These are phyloP conservation scores for Pachysandra terminalis DNA, from an alignment of 164 flowering plant species.

Conservation along the genomic window DNA sequence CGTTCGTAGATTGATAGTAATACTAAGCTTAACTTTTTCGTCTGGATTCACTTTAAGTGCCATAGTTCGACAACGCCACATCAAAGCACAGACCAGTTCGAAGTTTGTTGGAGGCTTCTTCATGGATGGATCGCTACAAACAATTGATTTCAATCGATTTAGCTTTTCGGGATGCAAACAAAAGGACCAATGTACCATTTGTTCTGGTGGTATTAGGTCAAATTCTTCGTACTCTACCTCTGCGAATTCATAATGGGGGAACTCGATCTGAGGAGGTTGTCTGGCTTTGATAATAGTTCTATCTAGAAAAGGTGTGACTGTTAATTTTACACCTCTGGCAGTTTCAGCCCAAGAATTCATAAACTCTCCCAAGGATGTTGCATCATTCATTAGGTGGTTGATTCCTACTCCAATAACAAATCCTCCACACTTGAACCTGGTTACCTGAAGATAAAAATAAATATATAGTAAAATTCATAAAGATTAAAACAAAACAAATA, in stretches of 20 bases:
- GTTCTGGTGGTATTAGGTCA: background rate
- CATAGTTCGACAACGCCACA: background rate
- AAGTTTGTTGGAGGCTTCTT: background rate
- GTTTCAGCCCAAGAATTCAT: background rate
- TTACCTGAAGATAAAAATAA: background rate
- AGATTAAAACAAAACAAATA: too few species aligned
- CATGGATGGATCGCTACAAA: background rate
- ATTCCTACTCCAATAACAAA: background rate
- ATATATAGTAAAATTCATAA: background rate
- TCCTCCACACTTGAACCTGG: conserved; percentile 1
- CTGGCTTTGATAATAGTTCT: background rate
- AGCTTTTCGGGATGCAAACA: background rate
- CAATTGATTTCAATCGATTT: background rate
- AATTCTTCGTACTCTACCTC: background rate
- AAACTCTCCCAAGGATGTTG: background rate
- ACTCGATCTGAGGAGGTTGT: background rate
- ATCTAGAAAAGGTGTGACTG: background rate
- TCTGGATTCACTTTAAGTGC: background rate
- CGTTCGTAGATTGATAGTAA: background rate
- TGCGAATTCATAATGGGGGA: background rate
- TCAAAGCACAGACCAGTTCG: background rate
- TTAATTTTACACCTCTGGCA: background rate
- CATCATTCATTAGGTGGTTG: background rate
- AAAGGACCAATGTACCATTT: background rate
- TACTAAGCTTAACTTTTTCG: background rate